Evolutionary conservation across 2,329 filamentous ascomycete species (phyloP), one percentile per base, ranked within the genome.

Genomic region (Colletotrichum limetticola): DNA sequence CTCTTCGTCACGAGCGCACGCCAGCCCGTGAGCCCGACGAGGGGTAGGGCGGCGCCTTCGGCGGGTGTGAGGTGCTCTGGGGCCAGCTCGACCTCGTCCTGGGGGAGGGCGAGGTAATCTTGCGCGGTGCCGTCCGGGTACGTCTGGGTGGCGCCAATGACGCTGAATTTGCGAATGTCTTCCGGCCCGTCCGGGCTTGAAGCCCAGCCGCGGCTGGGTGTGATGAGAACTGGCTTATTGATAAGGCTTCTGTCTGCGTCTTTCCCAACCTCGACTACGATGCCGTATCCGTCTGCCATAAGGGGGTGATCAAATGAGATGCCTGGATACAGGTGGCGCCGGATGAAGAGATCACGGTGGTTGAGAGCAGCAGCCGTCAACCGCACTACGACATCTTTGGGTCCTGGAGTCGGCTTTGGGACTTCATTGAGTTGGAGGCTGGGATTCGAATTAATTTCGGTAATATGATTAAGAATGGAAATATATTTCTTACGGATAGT

Each of bases 341-440:
- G 94, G 83, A 97, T 93, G 85, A 98, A 98, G 77, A 97, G 91
- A 82, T 98, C 97, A 78, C 95, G 93, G 85, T 98, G 97, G 86
- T 98, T 98, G 63, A 98, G 91, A 16, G 96, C 93, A 1, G 92
- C 94, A 64, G 95, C 94, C 46, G 90, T 89, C 79, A 98, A 86
- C 78, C 90, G 91, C 74, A 98, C 86, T 7, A 97, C 86, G 76
- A 98, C 86, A 81, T 98, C 89, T 74, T 86, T 86, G 19, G 89
- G 88, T 30, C 90, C 88, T 0, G 92, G 92, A 1, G 85, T 86
- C 30, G 93, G 93, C 75, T 88, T 86, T 68, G 92, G 88, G 19
- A 92, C 83, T 42, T 91, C 85, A 74, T 90, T 90, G 66, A 94
- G 80, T 76, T 89, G 83, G 58, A 93, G 86, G 12, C 90, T 92